These are phyloP conservation scores for Dryadomyces quercus-mongolicae DNA, from an alignment of 2,329 filamentous ascomycete genomes.

Conservation along the genomic window DNA sequence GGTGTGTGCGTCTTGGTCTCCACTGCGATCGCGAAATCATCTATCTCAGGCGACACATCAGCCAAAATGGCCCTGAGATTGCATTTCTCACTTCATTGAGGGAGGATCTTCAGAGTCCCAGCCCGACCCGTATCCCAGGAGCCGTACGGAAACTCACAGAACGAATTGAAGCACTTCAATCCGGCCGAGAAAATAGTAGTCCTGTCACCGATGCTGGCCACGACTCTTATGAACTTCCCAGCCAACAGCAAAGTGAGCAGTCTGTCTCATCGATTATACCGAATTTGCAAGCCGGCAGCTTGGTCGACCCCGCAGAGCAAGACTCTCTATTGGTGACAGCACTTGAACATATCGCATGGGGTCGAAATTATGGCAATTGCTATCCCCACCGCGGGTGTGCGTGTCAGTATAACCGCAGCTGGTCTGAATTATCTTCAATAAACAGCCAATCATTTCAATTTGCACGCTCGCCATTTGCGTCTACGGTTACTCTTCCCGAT, in stretches of 20 bases:
- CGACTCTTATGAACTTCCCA: neutral
- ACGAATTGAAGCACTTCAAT: conserved; percentile 9
- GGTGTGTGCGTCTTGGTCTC: conserved; percentile 10
- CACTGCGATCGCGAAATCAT: conserved; percentile 12
- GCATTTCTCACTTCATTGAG: conserved; percentile 10
- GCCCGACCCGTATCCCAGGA: neutral
- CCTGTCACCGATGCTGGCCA: neutral
- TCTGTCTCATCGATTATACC: neutral
- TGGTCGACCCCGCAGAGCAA: neutral
- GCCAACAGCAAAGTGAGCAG: neutral
- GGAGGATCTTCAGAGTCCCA: conserved; percentile 6
- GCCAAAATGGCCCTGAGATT: conserved; percentile 12
- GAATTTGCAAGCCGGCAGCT: neutral
- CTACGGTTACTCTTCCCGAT: conserved; percentile 6
- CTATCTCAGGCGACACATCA: conserved; percentile 10
- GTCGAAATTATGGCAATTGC: conserved; percentile 21
- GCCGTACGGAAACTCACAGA: conserved; percentile 8
- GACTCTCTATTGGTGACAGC: conserved; percentile 18
- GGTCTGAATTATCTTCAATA: conserved; percentile 2
- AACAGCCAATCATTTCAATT: neutral
- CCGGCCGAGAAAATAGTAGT: conserved; percentile 1
- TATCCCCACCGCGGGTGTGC: conserved; percentile 13
- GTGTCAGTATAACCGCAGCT: conserved; percentile 11
- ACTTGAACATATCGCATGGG: conserved; percentile 25
- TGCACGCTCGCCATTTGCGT: neutral